Conservation (phyloP, 352 stramenopile genomes). For the Pythium sukuiense region DNA sequence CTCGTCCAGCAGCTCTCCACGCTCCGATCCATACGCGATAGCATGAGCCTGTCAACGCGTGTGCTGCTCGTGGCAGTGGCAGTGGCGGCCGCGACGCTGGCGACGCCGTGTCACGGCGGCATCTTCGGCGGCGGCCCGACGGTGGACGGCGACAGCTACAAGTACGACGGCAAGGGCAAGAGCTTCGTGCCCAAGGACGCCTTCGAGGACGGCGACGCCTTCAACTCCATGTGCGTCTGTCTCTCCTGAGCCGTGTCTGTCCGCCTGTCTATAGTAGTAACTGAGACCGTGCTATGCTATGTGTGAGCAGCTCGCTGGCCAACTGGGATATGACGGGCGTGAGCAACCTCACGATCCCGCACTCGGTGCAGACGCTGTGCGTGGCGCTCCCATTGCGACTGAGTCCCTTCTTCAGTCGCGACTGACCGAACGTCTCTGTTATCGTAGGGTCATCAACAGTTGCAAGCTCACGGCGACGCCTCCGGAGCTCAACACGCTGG, state of each 20-base stretch:
- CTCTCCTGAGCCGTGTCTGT: background rate
- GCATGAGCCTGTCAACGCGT: background rate
- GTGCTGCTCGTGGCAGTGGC: background rate
- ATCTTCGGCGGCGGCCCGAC: conserved; percentile 42
- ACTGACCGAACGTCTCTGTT: background rate
- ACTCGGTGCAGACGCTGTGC: conserved; percentile 52
- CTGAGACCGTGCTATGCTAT: background rate
- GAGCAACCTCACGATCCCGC: conserved; percentile 44
- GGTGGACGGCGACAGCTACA: conserved; percentile 51
- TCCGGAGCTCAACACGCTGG: conserved; percentile 42
- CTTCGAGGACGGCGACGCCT: conserved; percentile 49
- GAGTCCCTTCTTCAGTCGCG: background rate
- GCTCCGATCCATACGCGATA: background rate
- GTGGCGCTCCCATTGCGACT: conserved; percentile 6
- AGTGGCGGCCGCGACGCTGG: conserved; percentile 4
- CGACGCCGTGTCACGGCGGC: conserved; percentile 25
- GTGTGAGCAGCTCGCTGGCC: conserved; percentile 40
- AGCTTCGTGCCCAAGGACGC: conserved; percentile 39
- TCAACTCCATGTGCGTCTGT: conserved; percentile 45
- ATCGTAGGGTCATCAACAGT: conserved; percentile 39
- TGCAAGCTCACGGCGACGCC: conserved; percentile 49
- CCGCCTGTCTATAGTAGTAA: background rate
- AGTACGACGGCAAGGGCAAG: conserved; percentile 54
- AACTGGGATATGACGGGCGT: conserved; percentile 59
- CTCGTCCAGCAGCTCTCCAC: background rate